Evolutionary conservation across 2,329 filamentous ascomycete species (phyloP).

Genomic region (Alternaria infectoria): DNA sequence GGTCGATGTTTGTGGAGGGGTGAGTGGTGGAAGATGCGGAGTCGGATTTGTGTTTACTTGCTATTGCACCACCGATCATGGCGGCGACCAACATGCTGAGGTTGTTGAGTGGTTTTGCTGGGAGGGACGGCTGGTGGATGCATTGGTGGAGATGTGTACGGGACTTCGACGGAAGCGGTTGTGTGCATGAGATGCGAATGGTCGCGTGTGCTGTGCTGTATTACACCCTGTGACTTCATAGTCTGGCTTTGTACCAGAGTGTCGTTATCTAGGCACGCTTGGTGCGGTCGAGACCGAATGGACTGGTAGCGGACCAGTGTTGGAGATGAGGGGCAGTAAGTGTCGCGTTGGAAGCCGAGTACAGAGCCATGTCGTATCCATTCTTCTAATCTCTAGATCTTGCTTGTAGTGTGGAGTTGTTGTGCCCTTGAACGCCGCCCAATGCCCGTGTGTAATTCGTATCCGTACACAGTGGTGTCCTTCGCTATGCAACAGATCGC

Average conservation of each 20-base stretch:
- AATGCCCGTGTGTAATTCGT: constrained; percentile 14
- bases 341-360: not conserved
- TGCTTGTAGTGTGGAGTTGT: not conserved
- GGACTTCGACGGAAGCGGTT: not conserved
- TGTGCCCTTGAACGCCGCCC: constrained; percentile 11
- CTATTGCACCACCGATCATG: not conserved
- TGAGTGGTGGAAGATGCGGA: not conserved
- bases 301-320: constrained; percentile 4
- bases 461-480: constrained; percentile 9
- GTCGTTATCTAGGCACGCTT: not conserved
- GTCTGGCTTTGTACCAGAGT: not conserved
- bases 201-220: not conserved
- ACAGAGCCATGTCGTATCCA: not conserved
- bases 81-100: not conserved
- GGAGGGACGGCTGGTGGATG: not conserved
- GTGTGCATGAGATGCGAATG: not conserved
- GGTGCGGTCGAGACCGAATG: not conserved
- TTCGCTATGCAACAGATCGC: constrained; percentile 7
- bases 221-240: not conserved
- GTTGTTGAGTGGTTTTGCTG: not conserved
- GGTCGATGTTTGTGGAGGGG: constrained; percentile 6
- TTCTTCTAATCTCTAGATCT: not conserved
- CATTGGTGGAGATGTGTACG: not conserved
- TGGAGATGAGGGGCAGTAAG: constrained; percentile 1
- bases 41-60: not conserved